A percentile compares a stretch with the other conserved stretches of the same genome.
Conservation (phyloP, 495 filamentous ascomycete species). For the Podospora tetraspora region DNA sequence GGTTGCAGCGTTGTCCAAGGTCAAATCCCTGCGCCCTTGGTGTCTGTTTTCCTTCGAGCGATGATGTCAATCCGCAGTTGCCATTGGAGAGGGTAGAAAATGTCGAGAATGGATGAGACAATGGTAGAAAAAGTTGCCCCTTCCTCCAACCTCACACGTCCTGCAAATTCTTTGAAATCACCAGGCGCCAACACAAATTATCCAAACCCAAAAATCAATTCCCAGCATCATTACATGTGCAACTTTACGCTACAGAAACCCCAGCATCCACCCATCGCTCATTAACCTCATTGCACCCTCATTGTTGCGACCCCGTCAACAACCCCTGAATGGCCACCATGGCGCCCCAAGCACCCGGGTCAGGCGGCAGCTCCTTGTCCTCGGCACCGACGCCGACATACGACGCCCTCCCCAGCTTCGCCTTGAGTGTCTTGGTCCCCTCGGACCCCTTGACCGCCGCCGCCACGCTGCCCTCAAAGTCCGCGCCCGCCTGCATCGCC, state of each 20-base stretch:
- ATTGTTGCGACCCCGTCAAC: conserved; percentile 2
- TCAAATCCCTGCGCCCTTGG: background rate
- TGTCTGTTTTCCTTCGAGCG: background rate
- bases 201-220: background rate
- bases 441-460: conserved; percentile 52
- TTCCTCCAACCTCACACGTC: background rate
- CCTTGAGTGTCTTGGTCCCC: conserved; percentile 48
- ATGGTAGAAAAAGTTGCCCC: background rate
- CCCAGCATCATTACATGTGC: conserved; percentile 5
- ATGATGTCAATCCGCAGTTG: no score
- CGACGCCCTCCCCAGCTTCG: conserved; percentile 53
- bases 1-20: background rate
- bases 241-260: background rate
- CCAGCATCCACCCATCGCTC: background rate
- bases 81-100: no score
- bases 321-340: conserved; percentile 54
- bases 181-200: background rate
- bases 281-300: background rate
- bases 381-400: conserved; percentile 49
- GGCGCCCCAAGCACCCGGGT: conserved; percentile 58
- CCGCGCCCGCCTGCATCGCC: conserved; percentile 37
- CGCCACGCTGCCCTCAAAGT: conserved; percentile 46
- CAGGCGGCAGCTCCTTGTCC: conserved; percentile 46
- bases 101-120: no score
- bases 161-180: background rate